These are phyloP conservation scores for Gnomoniopsis sp. DNA, from an alignment of 2,329 filamentous ascomycete species.

Conservation along the genomic window DNA sequence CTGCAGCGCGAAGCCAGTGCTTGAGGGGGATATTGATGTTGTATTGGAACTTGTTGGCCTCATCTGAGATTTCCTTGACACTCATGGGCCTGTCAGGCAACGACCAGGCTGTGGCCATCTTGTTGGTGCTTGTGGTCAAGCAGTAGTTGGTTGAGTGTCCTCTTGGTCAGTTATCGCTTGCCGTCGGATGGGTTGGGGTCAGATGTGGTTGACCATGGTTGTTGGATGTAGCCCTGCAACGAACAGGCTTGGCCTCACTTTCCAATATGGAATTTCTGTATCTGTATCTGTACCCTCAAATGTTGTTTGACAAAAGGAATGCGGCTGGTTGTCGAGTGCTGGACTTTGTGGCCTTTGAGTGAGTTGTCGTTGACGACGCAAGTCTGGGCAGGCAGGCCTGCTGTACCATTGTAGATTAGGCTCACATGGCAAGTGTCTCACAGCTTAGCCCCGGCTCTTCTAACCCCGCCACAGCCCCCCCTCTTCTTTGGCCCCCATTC, in stretches of 20 bases:
- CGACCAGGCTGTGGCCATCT: conserved; percentile 28
- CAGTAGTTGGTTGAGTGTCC: background rate
- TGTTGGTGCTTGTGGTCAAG: conserved; percentile 8
- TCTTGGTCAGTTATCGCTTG: background rate
- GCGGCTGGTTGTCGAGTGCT: no score
- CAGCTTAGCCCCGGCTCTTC: background rate
- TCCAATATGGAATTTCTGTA: no score
- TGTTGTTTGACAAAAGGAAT: no score
- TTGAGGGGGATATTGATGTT: conserved; percentile 72
- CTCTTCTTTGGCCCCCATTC: background rate
- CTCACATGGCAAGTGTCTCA: background rate
- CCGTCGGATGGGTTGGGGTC: background rate
- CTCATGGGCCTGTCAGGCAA: conserved; percentile 58
- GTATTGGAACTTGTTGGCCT: conserved; percentile 79
- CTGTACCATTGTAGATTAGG: background rate
- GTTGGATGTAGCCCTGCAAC: background rate
- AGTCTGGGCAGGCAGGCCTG: no score
- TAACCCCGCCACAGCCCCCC: background rate
- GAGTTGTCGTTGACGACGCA: no score
- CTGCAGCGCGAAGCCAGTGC: conserved; percentile 78
- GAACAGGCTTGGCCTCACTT: no score
- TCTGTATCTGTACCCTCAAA: no score
- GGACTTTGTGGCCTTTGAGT: no score
- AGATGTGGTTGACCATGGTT: background rate
- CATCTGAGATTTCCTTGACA: conserved; percentile 71